These are phyloP conservation scores for Dryadomyces quercivorus DNA, from an alignment of 2,329 filamentous ascomycete species.

Conservation along the genomic window DNA sequence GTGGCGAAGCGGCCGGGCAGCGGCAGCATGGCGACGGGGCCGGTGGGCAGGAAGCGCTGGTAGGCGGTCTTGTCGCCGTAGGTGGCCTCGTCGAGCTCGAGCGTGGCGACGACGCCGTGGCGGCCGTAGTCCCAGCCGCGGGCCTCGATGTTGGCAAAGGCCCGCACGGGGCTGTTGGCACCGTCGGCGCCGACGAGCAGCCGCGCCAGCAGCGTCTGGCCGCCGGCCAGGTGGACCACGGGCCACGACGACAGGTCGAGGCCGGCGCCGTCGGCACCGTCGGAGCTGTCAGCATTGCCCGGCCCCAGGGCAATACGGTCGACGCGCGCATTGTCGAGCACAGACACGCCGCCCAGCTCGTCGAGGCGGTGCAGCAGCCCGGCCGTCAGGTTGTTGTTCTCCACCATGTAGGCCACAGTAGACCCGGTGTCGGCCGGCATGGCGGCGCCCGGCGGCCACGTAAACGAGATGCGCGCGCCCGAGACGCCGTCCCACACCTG, in stretches of 20 bases:
- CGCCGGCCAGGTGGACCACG: conserved; percentile 59
- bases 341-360: conserved; percentile 53
- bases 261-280: not conserved
- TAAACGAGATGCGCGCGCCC: conserved; percentile 79
- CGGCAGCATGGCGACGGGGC: conserved; percentile 83
- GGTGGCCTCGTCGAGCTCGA: conserved; percentile 49
- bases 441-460: conserved; percentile 45
- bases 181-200: conserved; percentile 89
- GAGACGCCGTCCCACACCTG: conserved; percentile 96
- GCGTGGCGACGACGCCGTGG: conserved; percentile 82
- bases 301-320: conserved; percentile 63
- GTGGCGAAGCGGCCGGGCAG: conserved; percentile 73
- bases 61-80: conserved; percentile 62
- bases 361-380: conserved; percentile 62
- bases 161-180: conserved; percentile 83
- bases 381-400: conserved; percentile 81
- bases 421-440: conserved; percentile 22
- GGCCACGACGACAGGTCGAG: conserved; percentile 82
- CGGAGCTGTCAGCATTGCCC: too few relatives aligned
- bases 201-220: conserved; percentile 60
- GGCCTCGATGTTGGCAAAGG: conserved; percentile 75
- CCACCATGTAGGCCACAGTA: conserved; percentile 89
- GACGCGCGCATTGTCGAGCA: conserved; percentile 69
- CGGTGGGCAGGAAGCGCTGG: conserved; percentile 87
- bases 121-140: conserved; percentile 89